Percentiles rank a stretch among this genome's conserved stretches.
phyloP scores from a whole-genome alignment of 768 basidiomycete species.

The Suillus bovinus region DNA sequence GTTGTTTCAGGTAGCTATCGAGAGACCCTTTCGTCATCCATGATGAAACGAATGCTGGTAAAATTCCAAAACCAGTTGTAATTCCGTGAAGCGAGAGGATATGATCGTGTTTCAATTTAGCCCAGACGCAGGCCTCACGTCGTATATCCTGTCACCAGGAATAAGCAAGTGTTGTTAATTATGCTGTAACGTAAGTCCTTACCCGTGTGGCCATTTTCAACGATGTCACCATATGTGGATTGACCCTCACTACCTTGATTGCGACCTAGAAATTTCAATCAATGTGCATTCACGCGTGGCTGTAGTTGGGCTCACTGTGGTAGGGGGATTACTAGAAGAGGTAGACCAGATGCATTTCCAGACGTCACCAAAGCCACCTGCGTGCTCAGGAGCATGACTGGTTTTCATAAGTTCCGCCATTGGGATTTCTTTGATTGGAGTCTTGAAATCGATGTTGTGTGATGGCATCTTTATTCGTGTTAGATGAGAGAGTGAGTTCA shows the following conservation, averaged over 20 bases:
- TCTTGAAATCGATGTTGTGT: neutral
- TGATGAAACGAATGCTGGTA: constrained; percentile 34
- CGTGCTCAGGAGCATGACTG: neutral
- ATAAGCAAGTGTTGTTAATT: neutral
- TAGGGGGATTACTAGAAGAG: neutral
- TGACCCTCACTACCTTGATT: neutral
- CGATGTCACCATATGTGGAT: neutral
- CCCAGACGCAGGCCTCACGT: constrained; percentile 33
- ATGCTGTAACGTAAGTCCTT: neutral
- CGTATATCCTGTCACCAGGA: constrained; percentile 21
- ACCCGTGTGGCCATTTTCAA: neutral
- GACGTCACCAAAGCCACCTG: neutral
- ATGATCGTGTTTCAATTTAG: constrained; percentile 28
- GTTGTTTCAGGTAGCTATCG: constrained; percentile 28
- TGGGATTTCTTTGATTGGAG: constrained; percentile 3
- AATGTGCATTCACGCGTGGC: neutral
- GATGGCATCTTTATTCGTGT: neutral
- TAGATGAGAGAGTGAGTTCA: neutral
- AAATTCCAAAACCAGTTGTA: constrained; percentile 25
- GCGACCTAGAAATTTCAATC: neutral
- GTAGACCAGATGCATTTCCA: neutral
- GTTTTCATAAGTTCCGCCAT: neutral
- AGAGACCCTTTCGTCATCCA: constrained; percentile 35
- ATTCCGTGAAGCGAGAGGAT: constrained; percentile 32
- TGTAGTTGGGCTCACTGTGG: neutral